Evolutionary conservation across 2,329 filamentous ascomycete species (phyloP), one percentile per base, ranked within the genome.

Genomic region (Fusarium nelsonii): DNA sequence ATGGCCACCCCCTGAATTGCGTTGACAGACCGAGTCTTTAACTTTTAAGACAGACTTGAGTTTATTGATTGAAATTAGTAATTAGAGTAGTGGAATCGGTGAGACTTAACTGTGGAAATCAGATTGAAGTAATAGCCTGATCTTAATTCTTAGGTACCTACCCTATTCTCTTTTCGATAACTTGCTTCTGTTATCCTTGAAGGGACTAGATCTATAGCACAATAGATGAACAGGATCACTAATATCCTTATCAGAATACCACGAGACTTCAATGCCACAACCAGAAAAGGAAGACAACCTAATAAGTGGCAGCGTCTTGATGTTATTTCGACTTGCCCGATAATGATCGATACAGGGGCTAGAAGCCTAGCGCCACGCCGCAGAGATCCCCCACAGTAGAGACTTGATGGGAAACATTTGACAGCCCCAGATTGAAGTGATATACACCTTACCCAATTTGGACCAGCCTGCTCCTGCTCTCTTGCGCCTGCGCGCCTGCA

Each of bases 281-380:
- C 28, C 18, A 48, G 15, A 16, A 53, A 34, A 40, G 30, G 36
- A 23, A 40, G 5, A 32, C 33, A 59, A 44, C 36, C 12, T 18
- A 48, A 61, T 41, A 52, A 28, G 58, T 49, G 34, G 39, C 46
- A 62, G 60, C 43, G 49, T 18, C 37, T 54, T 20, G 18, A 56
- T 50, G 18, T 49, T 30, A 18, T 39, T 39, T 26, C 28, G 39
- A 44, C 26, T 41, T 37, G 50, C 50, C 48, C 48, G 48, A 50
- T 50, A 50, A 26, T 50, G 48, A 50, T 50, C 34, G 34, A 26
- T 52, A 65, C 65, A 66, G 56, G 55, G 60, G 45, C 65, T 68
- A 34, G 39, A 61, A 51, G 45, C 68, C 65, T 64, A 54, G 71
- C 69, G 69, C 69, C 66, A 68, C 69, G 59, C 59, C 57, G 52